Percentiles rank a stretch among this genome's conserved stretches.
Evolutionary conservation across 441 rosid genomes (phyloP).

Genomic region (Jatropha multifida): DNA sequence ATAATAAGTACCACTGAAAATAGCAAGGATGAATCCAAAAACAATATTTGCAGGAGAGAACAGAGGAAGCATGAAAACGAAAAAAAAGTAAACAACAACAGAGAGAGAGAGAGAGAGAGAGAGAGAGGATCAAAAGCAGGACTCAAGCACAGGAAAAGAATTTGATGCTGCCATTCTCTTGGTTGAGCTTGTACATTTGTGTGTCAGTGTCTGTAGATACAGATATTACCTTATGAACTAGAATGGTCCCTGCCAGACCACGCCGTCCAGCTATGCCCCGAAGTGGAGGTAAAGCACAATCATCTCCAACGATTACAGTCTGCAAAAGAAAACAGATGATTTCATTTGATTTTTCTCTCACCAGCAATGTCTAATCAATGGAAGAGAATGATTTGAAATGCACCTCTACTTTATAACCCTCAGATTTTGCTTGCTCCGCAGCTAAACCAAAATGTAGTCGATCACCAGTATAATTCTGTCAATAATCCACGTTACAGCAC

Average conservation of each 20-base stretch:
- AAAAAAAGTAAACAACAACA: background rate
- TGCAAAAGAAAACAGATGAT: conserved; percentile 30
- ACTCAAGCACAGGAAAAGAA: background rate
- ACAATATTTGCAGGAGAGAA: background rate
- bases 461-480: conserved; percentile 95
- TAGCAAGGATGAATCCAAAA: background rate
- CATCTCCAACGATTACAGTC: conserved; percentile 97
- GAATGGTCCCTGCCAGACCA: conserved; percentile 96
- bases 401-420: conserved; percentile 96
- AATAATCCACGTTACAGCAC: conserved; percentile 28
- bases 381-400: conserved; percentile 13
- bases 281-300: conserved; percentile 96
- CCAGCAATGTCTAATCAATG: conserved; percentile 5
- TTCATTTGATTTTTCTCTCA: conserved; percentile 16
- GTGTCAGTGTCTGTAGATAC: background rate
- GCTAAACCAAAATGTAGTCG: conserved; percentile 98
- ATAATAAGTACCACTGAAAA: background rate
- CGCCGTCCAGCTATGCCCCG: conserved; percentile 92
- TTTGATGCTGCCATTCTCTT: background rate
- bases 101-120: background rate
- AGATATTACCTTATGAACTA: conserved; percentile 78
- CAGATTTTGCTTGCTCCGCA: conserved; percentile 98
- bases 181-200: background rate
- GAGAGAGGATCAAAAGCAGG: background rate
- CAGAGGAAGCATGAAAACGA: background rate